A percentile compares a stretch with the other conserved stretches of the same genome.
Conservation (phyloP, 306 rosid species). For the Calophaca sinica region DNA sequence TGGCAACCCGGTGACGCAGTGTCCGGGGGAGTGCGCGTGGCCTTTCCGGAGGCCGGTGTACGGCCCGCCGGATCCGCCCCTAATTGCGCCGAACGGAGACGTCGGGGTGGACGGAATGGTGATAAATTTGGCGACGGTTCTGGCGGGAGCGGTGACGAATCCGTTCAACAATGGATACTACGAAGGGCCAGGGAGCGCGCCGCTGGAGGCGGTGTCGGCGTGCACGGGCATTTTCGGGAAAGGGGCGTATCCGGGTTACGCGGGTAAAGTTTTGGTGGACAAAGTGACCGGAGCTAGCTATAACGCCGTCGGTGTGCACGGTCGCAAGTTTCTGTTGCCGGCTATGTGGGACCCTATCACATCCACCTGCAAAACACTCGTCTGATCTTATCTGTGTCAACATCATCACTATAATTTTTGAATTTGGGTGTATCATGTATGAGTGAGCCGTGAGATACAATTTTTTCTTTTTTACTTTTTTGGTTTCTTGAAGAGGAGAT, state of each 20-base stretch:
- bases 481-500: no score
- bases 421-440: no score
- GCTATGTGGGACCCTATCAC: constrained; percentile 62
- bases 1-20: constrained; percentile 44
- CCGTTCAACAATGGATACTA: constrained; percentile 40
- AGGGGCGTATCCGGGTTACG: constrained; percentile 49
- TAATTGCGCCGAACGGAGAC: constrained; percentile 46
- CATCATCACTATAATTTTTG: no score
- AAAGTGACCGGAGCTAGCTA: constrained; percentile 48
- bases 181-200: constrained; percentile 40
- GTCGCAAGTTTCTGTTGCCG: constrained; percentile 54
- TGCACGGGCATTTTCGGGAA: constrained; percentile 46
- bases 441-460: no score
- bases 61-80: constrained; percentile 27
- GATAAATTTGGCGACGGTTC: constrained; percentile 44
- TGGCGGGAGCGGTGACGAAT: constrained; percentile 47
- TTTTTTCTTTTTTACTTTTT: no score
- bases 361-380: constrained; percentile 56
- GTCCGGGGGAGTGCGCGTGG: constrained; percentile 49
- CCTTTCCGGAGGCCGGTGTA: constrained; percentile 42
- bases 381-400: background rate
- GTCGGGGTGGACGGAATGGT: constrained; percentile 45
- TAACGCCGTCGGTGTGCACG: constrained; percentile 50
- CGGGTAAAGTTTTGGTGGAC: constrained; percentile 42
- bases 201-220: constrained; percentile 52